Evolutionary conservation across 148 eudicot species (phyloP).

Genomic region (Chenopodium berlandieri): DNA sequence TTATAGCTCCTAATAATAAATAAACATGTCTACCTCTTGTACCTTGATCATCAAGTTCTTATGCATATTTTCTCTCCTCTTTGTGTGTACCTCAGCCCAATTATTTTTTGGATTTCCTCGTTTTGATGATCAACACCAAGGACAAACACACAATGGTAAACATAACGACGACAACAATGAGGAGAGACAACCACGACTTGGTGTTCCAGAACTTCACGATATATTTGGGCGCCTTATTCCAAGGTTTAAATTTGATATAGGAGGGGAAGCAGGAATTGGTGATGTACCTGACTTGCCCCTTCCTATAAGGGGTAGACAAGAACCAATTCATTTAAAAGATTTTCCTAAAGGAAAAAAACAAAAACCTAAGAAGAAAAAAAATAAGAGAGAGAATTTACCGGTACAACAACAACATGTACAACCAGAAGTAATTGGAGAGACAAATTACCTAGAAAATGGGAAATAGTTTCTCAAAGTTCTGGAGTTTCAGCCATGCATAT

Average conservation of each 20-base stretch:
- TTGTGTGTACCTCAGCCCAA: constrained; percentile 21
- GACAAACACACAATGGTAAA: background rate
- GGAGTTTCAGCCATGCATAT: constrained; percentile 88
- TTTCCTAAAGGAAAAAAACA: background rate
- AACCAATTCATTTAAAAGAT: no score
- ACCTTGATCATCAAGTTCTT: constrained; percentile 20
- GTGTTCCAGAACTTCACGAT: background rate
- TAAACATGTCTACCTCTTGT: constrained; percentile 10
- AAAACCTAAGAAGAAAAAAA: background rate
- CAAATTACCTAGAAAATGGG: constrained; percentile 40
- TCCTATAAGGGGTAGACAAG: background rate
- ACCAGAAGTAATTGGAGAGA: constrained; percentile 16
- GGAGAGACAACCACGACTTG: background rate
- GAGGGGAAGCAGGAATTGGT: background rate
- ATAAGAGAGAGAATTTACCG: background rate
- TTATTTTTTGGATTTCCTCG: background rate
- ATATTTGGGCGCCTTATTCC: background rate
- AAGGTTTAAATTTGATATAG: background rate
- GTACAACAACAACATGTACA: background rate
- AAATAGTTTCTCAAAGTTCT: constrained; percentile 28
- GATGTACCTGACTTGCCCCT: background rate
- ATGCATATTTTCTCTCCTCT: constrained; percentile 31
- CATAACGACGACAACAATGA: background rate
- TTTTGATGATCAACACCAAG: background rate
- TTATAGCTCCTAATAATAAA: background rate